phyloP scores from a whole-genome alignment of 768 basidiomycete genomes.

The Termitomyces sp. region DNA sequence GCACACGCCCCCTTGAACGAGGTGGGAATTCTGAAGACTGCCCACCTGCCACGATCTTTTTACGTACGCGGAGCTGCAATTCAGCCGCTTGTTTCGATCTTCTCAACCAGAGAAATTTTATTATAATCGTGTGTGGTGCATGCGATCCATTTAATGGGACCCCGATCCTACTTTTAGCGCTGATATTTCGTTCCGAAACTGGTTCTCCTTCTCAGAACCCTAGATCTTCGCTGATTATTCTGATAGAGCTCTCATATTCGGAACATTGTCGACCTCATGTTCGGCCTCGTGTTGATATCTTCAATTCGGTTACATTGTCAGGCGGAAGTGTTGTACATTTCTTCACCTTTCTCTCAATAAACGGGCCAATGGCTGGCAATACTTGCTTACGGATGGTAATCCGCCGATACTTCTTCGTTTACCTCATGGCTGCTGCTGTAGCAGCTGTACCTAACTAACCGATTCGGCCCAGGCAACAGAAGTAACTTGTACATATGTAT shows the following conservation, averaged over 20 bases:
- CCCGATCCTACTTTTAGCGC: constrained; percentile 9
- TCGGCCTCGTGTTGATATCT: constrained; percentile 33
- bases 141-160: constrained; percentile 7
- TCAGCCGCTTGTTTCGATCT: constrained; percentile 29
- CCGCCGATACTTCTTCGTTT: constrained; percentile 14
- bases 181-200: constrained; percentile 11
- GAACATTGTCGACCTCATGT: constrained; percentile 28
- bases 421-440: constrained; percentile 23
- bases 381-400: neutral
- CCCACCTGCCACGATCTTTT: constrained; percentile 40
- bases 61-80: constrained; percentile 42
- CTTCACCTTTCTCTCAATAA: neutral
- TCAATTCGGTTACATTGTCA: constrained; percentile 7
- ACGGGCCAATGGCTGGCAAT: neutral
- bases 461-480: neutral
- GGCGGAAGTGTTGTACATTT: neutral
- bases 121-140: constrained; percentile 1
- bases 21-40: constrained; percentile 37
- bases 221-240: constrained; percentile 17
- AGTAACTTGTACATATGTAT: constrained; percentile 3
- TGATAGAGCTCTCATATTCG: constrained; percentile 15
- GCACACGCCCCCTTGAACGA: constrained; percentile 34
- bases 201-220: constrained; percentile 14
- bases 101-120: constrained; percentile 18
- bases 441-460: neutral